Conservation (phyloP, 352 stramenopile genomes). For the Phytophthora fragariae region DNA sequence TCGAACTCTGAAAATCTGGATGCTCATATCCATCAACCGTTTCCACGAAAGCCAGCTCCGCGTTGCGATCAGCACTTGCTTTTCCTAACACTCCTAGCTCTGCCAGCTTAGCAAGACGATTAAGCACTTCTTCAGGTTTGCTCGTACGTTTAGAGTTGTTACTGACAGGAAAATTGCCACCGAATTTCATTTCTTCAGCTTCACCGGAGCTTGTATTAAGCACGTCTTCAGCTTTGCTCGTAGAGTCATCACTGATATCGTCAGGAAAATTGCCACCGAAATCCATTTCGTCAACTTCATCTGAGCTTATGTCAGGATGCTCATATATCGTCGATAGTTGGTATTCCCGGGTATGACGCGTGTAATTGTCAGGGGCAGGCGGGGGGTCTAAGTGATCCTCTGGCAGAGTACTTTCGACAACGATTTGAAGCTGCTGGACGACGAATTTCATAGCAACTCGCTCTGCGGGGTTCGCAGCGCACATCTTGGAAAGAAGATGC, state of each 20-base stretch:
- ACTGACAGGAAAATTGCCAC: too few relatives aligned
- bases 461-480: not conserved
- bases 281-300: not conserved
- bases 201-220: too few relatives aligned
- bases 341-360: not conserved
- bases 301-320: not conserved
- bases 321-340: not conserved
- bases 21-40: not conserved
- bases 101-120: not conserved
- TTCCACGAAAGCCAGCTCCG: not conserved
- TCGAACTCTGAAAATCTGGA: not conserved
- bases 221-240: too few relatives aligned
- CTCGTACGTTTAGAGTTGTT: not conserved
- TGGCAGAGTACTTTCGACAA: not conserved
- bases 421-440: not conserved
- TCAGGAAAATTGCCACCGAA: too few relatives aligned
- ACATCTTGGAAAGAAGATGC: not conserved
- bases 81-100: not conserved
- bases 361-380: not conserved
- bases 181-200: not conserved
- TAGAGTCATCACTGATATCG: too few relatives aligned
- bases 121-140: not conserved
- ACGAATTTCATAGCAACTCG: not conserved
- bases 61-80: not conserved
- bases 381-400: not conserved